phyloP scores from a whole-genome alignment of 495 filamentous ascomycete species.

The Penicillium egyptiacum region DNA sequence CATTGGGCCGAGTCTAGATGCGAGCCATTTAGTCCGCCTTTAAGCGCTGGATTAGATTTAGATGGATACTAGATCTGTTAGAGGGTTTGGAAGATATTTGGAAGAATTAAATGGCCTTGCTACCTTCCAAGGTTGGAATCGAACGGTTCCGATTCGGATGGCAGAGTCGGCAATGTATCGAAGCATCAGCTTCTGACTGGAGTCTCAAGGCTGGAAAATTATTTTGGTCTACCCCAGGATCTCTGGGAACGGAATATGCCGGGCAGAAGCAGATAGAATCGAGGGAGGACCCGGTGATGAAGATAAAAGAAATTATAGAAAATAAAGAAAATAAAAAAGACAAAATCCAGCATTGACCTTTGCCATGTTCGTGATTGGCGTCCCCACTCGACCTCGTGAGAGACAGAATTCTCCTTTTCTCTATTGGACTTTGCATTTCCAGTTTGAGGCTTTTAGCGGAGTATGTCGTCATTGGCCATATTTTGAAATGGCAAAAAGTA shows the following conservation, averaged over 20 bases:
- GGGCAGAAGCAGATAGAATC: not conserved
- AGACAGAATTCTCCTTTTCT: slow-evolving; percentile 9
- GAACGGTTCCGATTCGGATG: slow-evolving; percentile 1
- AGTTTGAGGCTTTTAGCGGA: not conserved
- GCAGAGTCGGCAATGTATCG: slow-evolving; percentile 1
- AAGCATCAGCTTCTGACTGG: no score
- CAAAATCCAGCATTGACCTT: slow-evolving; percentile 11
- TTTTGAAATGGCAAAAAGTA: not conserved
- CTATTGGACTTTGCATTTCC: not conserved
- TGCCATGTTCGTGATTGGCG: slow-evolving; percentile 20
- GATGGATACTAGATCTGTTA: no score
- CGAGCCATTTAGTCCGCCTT: no score
- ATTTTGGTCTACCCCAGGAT: not conserved
- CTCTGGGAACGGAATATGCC: not conserved
- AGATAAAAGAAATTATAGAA: not conserved
- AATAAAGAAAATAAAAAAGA: not conserved
- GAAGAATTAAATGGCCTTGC: no score
- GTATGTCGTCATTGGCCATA: slow-evolving; percentile 2
- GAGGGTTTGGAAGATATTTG: no score
- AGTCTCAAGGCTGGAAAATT: no score
- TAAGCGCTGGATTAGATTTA: no score
- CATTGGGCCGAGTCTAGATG: not conserved
- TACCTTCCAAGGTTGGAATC: not conserved
- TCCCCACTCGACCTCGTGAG: slow-evolving; percentile 3
- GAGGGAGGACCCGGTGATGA: not conserved